Conservation (phyloP, 1,284 basidiomycete genomes). For the Fistulina hepatica region DNA sequence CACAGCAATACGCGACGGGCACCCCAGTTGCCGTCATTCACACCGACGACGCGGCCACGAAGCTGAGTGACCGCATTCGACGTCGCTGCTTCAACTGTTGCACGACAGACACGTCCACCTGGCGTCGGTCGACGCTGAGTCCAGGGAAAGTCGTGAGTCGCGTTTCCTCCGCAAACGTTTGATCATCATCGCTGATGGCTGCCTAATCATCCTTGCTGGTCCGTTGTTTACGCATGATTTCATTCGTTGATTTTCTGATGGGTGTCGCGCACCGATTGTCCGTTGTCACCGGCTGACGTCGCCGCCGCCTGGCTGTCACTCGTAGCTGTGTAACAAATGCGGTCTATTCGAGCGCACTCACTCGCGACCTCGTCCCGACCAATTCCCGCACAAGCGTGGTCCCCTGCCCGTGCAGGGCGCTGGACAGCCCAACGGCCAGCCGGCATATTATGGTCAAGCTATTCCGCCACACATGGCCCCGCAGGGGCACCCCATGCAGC, state of each 20-base stretch:
- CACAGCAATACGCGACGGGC: no score
- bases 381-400: conserved; percentile 70
- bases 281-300: no score
- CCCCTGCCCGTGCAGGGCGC: conserved; percentile 35
- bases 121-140: conserved; percentile 63
- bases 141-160: conserved; percentile 69
- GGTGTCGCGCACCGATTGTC: no score
- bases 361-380: conserved; percentile 65
- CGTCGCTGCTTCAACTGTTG: conserved; percentile 72
- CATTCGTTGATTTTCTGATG: no score
- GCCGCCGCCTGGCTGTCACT: conserved; percentile 7
- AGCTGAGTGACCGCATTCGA: conserved; percentile 63
- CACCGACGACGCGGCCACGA: conserved; percentile 68
- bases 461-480: no score
- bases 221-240: no score
- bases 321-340: conserved; percentile 77
- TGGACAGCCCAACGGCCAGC: no score
- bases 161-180: conserved; percentile 7
- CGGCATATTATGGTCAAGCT: no score
- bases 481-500: no score
- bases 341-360: conserved; percentile 76
- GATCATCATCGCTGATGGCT: no score
- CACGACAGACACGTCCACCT: conserved; percentile 76
- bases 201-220: no score
- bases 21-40: conserved; percentile 45